Evolutionary conservation across 192 early-diverging fungal species (phyloP).

Genomic region (Coemansia sp.): DNA sequence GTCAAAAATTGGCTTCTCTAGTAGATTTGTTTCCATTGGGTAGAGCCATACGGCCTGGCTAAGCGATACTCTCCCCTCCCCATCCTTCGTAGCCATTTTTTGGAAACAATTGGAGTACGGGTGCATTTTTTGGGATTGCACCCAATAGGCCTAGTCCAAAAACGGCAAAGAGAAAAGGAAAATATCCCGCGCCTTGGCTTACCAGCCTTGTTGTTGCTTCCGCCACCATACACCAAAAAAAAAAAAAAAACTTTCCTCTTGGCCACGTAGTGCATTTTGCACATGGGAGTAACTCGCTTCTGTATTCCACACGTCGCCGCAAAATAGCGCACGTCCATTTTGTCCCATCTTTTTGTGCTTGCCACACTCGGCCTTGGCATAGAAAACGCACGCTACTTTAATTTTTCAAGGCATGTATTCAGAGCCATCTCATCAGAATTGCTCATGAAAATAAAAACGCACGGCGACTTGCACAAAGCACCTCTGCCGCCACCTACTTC

Average conservation of each 20-base stretch:
- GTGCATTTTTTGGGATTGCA: not conserved
- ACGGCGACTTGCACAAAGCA: not conserved
- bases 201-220: not conserved
- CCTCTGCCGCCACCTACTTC: not conserved
- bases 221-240: not conserved
- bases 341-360: not conserved
- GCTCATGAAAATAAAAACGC: not conserved
- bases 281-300: not conserved
- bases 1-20: not conserved
- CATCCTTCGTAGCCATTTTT: not conserved
- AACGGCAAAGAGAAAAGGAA: not conserved
- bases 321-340: conserved; percentile 4
- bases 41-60: not conserved
- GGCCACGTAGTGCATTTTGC: not conserved
- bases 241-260: not conserved
- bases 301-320: not conserved
- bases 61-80: not conserved
- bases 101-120: not conserved
- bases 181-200: not conserved
- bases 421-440: not conserved
- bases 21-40: not conserved
- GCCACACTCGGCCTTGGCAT: not conserved
- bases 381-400: not conserved
- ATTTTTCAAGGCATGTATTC: not conserved
- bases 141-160: conserved; percentile 1